These are phyloP conservation scores for Serendipita sp. DNA, from an alignment of 768 basidiomycete species.

Conservation along the genomic window DNA sequence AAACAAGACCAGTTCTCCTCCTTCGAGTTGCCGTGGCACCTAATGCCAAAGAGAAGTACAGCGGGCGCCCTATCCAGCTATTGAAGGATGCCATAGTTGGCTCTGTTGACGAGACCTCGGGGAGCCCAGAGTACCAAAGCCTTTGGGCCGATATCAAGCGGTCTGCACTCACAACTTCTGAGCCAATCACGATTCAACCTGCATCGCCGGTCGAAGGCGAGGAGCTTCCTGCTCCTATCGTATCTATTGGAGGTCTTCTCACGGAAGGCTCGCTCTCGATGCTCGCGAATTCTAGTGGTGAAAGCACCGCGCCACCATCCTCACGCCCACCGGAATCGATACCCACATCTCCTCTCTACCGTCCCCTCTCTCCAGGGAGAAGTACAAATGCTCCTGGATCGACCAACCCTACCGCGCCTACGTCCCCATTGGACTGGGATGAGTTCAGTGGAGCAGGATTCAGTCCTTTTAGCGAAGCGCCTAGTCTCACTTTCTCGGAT, in stretches of 20 bases:
- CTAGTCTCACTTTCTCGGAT: not conserved
- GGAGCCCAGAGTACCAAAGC: not conserved
- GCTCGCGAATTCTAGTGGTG: not conserved
- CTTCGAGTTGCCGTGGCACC: slow-evolving; percentile 40
- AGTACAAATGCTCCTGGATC: not conserved
- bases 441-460: not conserved
- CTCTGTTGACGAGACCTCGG: not conserved
- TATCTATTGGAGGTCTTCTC: not conserved
- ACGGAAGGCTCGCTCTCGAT: not conserved
- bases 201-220: not conserved
- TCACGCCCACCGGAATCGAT: not conserved
- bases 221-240: not conserved
- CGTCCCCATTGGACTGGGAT: not conserved
- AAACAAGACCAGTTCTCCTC: slow-evolving; percentile 44
- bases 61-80: not conserved
- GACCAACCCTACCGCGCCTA: not conserved
- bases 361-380: not conserved
- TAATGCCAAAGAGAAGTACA: not conserved
- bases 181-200: not conserved
- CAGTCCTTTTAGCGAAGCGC: not conserved
- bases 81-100: not conserved
- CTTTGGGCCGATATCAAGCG: not conserved
- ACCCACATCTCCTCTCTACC: not conserved
- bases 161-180: not conserved
- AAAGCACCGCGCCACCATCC: not conserved